phyloP scores from a whole-genome alignment of 371 early-diverging fungal species.

The Choanephora cucurbitarum region DNA sequence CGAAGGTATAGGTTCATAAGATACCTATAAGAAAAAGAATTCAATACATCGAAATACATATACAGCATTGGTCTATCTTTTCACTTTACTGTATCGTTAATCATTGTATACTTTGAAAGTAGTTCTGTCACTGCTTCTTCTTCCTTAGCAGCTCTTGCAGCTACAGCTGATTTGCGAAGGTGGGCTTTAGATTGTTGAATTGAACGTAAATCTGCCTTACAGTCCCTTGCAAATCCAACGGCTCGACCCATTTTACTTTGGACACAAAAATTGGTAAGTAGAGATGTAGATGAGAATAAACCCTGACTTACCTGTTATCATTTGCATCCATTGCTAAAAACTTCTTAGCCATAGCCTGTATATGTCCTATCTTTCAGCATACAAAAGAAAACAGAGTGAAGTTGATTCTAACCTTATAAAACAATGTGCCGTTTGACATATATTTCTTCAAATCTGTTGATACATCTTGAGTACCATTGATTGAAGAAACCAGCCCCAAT shows the following conservation, averaged over 20 bases:
- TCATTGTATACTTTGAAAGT: constrained; percentile 46
- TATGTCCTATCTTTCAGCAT: too few species aligned
- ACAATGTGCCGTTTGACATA: constrained; percentile 55
- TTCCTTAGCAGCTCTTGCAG: constrained; percentile 55
- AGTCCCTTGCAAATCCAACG: constrained; percentile 59
- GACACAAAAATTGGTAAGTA: not conserved
- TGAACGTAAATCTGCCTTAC: constrained; percentile 50
- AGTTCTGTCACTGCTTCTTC: constrained; percentile 53
- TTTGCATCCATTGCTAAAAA: constrained; percentile 65
- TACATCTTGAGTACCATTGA: constrained; percentile 57
- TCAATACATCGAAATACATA: too few species aligned
- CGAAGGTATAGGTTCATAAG: constrained; percentile 55
- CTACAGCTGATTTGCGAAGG: constrained; percentile 45
- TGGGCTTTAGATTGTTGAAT: constrained; percentile 55
- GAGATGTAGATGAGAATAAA: not conserved
- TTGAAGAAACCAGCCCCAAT: constrained; percentile 59
- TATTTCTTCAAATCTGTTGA: constrained; percentile 59
- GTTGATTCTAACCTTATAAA: constrained; percentile 53
- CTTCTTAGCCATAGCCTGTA: constrained; percentile 65
- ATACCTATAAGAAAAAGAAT: constrained; percentile 31
- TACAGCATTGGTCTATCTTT: too few species aligned
- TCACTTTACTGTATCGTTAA: constrained; percentile 57
- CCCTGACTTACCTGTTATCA: constrained; percentile 50
- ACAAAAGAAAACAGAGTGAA: too few species aligned
- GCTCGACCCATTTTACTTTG: constrained; percentile 64